Percentiles rank a stretch among this genome's conserved stretches.
Conservation (phyloP, 83 land plant species). For the Picea abies region DNA sequence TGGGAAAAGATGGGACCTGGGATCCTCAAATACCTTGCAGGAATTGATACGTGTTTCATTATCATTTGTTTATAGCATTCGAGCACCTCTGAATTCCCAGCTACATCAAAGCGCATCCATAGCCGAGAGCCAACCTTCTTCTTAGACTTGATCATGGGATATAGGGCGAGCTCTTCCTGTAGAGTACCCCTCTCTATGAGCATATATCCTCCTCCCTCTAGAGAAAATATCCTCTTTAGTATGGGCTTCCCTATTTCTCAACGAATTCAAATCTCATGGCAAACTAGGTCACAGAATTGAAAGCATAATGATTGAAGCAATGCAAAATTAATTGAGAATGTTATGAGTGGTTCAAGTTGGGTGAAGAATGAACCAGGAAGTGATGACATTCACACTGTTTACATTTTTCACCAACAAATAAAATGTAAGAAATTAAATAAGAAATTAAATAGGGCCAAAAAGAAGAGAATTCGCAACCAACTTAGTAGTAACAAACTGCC, state of each 20-base stretch:
- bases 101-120: slow-evolving; percentile 83
- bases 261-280: too few species aligned
- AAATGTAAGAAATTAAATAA: slow-evolving; percentile 82
- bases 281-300: too few species aligned
- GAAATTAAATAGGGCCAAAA: slow-evolving; percentile 90
- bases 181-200: too few species aligned
- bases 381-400: too few species aligned
- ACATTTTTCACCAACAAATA: too few species aligned
- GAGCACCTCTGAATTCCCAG: slow-evolving; percentile 67
- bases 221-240: too few species aligned
- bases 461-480: slow-evolving; percentile 72
- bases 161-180: too few species aligned
- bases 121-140: slow-evolving; percentile 65
- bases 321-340: too few species aligned
- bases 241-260: too few species aligned
- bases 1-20: slow-evolving; percentile 95
- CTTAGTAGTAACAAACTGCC: slow-evolving; percentile 72
- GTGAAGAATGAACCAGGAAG: too few species aligned
- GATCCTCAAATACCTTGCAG: slow-evolving; percentile 90
- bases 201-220: too few species aligned
- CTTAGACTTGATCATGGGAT: slow-evolving; percentile 27
- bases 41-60: slow-evolving; percentile 63
- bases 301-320: slow-evolving; percentile 5
- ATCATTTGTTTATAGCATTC: slow-evolving; percentile 81
- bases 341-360: too few species aligned